Evolutionary conservation across 75 land plant genomes (phyloP), one percentile per base, ranked within the genome.

Genomic region (Chamaecyparis obtusa): DNA sequence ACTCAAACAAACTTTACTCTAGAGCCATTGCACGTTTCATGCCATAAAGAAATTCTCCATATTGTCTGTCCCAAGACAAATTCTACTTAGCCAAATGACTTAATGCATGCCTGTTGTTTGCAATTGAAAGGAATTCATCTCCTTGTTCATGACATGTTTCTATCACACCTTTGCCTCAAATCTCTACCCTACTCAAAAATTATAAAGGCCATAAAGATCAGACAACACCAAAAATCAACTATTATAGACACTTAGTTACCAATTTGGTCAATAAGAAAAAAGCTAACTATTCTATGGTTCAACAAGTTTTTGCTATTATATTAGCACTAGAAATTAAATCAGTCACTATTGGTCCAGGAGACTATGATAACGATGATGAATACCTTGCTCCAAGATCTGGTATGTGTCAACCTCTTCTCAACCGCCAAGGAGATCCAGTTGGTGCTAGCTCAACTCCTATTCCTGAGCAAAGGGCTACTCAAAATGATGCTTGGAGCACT

Each of bases 301-400:
- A 44, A 86, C 95, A 98, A 99, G 99, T 95, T 37, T 86, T 98
- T 57, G 72, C 93, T 5, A 91, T 98, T 88, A 85, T 98, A 81
- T 82, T 98, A 30, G 94, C 99, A 37, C 92, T 97, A 79, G 88
- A 90, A 27, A 91, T 95, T 2, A 92, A 97, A 81, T 94, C 99
- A 43, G 88, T 89, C 54, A 92, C 90, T 49, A 80, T 56, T 24
- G 77, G 46, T 56, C 94, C 95, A 27, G 89, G 85, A 8, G 97
- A 94, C 6, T 97, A 98, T 92, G 99, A 98, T 86, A 98, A 97
- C 91, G 99, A 98, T 84, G 99, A 97, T 88, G 98, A 96, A 88
- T 91, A 87, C 79, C 86, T 93, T 57, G 82, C 72, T 48, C 87
- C 94, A 72, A 90, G 96, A 82, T 87, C 95, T 83, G 77, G 69